These are phyloP conservation scores for Penicillium occitanis DNA, from an alignment of 2,329 filamentous ascomycete species.

Conservation along the genomic window DNA sequence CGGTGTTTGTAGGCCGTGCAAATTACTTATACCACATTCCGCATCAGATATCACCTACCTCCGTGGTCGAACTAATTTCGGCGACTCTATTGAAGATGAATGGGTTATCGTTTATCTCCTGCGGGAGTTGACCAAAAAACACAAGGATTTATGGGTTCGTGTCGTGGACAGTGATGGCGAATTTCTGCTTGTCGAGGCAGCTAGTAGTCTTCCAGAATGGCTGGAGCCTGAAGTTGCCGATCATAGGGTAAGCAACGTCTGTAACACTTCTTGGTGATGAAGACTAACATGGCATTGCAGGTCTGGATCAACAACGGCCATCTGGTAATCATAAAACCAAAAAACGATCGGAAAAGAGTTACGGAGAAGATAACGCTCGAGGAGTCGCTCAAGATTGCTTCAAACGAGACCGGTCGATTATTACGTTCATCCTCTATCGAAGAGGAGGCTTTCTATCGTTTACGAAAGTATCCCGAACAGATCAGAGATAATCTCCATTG, in stretches of 20 bases:
- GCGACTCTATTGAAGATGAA: conserved; percentile 94
- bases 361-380: conserved; percentile 57
- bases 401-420: conserved; percentile 56
- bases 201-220: conserved; percentile 83
- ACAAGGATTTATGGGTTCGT: conserved; percentile 75
- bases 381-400: conserved; percentile 65
- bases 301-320: conserved; percentile 83
- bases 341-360: conserved; percentile 45
- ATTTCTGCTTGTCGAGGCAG: conserved; percentile 91
- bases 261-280: background rate
- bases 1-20: background rate
- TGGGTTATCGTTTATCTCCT: conserved; percentile 94
- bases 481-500: conserved; percentile 75
- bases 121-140: conserved; percentile 72
- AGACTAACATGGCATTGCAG: conserved; percentile 32
- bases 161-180: conserved; percentile 89
- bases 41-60: conserved; percentile 57
- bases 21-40: background rate
- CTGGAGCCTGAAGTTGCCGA: conserved; percentile 85
- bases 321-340: conserved; percentile 67
- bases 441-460: conserved; percentile 84
- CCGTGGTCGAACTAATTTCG: conserved; percentile 77
- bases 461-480: conserved; percentile 77
- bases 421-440: conserved; percentile 74
- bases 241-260: conserved; percentile 58